Percentiles rank a stretch among this genome's conserved stretches.
Evolutionary conservation across 495 filamentous ascomycete genomes (phyloP).

Genomic region (Annulohypoxylon moriforme): DNA sequence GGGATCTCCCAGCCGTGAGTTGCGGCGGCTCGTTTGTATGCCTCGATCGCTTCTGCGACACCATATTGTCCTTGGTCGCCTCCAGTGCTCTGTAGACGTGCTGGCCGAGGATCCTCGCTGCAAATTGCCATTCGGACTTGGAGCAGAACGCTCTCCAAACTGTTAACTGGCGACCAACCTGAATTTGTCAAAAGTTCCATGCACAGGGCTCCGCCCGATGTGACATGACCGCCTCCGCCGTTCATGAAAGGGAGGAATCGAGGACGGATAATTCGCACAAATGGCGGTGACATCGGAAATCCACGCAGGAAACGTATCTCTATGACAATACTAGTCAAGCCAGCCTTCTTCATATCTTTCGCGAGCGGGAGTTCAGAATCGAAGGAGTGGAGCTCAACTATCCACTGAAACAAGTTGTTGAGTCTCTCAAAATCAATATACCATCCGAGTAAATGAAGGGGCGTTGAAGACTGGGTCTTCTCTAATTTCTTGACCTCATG

Average conservation of each 20-base stretch:
- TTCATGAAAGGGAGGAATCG: slow-evolving; percentile 75
- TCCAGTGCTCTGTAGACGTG: slow-evolving; percentile 64
- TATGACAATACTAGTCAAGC: slow-evolving; percentile 74
- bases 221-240: slow-evolving; percentile 91
- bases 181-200: slow-evolving; percentile 90
- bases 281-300: slow-evolving; percentile 84
- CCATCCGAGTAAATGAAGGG: slow-evolving; percentile 83
- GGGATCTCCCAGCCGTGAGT: slow-evolving; percentile 75
- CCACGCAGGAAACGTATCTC: slow-evolving; percentile 82
- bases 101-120: slow-evolving; percentile 74
- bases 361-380: slow-evolving; percentile 75
- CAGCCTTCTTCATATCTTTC: slow-evolving; percentile 73
- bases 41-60: slow-evolving; percentile 76
- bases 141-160: slow-evolving; percentile 82
- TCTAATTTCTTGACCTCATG: slow-evolving; percentile 70
- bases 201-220: slow-evolving; percentile 86
- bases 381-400: slow-evolving; percentile 90
- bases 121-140: slow-evolving; percentile 86
- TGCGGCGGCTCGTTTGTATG: slow-evolving; percentile 73
- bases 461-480: slow-evolving; percentile 69
- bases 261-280: slow-evolving; percentile 85
- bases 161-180: slow-evolving; percentile 80
- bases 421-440: slow-evolving; percentile 71
- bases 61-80: slow-evolving; percentile 64
- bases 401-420: slow-evolving; percentile 89